Percentiles rank a stretch among this genome's conserved stretches.
phyloP scores from a whole-genome alignment of 768 basidiomycete species.

The Nevesoporus exiguus region DNA sequence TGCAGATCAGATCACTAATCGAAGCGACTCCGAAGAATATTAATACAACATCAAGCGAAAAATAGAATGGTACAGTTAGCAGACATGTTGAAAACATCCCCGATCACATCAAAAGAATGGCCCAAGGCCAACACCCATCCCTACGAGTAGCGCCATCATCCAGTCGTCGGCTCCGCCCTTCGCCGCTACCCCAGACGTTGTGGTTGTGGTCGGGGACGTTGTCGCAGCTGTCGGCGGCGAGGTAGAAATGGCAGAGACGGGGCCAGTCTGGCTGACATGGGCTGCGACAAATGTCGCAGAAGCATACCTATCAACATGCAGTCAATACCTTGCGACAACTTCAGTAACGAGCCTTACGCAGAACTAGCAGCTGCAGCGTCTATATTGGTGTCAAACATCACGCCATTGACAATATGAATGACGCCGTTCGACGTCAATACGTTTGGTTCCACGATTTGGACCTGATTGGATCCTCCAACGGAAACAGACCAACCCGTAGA shows the following conservation, averaged over 20 bases:
- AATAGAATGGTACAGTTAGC: not conserved
- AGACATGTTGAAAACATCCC: not conserved
- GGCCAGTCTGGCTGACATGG: conserved; percentile 38
- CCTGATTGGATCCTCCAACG: conserved; percentile 41
- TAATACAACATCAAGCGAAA: not conserved
- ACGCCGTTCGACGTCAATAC: conserved; percentile 67
- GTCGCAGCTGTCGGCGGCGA: no score
- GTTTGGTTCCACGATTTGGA: conserved; percentile 55
- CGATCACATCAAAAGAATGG: conserved; percentile 10
- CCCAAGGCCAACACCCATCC: conserved; percentile 1
- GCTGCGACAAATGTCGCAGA: conserved; percentile 50
- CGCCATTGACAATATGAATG: conserved; percentile 56
- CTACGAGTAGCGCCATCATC: conserved; percentile 4
- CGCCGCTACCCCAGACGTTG: not conserved
- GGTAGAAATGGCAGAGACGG: conserved; percentile 35
- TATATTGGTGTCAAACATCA: conserved; percentile 44
- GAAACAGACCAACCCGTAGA: conserved; percentile 55
- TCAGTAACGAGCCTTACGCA: conserved; percentile 41
- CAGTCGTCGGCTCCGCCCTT: not conserved
- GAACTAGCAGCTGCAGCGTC: conserved; percentile 45
- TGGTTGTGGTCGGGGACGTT: not conserved
- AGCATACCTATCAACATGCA: conserved; percentile 23
- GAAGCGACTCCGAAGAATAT: not conserved
- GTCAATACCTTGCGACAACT: not conserved
- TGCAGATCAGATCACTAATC: no score